These are phyloP conservation scores for Fusarium palustre DNA, from an alignment of 2,329 filamentous ascomycete genomes.

Conservation along the genomic window DNA sequence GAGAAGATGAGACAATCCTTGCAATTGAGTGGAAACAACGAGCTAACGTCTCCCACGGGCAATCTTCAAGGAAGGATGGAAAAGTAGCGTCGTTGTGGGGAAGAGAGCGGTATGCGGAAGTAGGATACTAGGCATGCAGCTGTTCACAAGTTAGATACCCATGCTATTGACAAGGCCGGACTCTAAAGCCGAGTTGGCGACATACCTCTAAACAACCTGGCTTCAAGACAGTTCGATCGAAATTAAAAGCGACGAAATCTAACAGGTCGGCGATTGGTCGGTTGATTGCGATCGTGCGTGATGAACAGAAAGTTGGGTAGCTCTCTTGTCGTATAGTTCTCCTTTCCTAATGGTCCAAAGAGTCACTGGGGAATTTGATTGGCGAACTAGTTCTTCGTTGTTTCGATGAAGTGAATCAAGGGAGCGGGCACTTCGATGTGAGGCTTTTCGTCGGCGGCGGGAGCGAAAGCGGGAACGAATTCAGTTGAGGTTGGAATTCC, in stretches of 20 bases:
- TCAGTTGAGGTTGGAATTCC: constrained; percentile 53
- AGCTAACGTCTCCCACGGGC: constrained; percentile 73
- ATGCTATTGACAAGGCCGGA: neutral
- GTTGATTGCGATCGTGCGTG: constrained; percentile 15
- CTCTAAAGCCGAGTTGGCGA: constrained; percentile 4
- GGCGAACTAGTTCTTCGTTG: constrained; percentile 40
- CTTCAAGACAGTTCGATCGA: constrained; percentile 21
- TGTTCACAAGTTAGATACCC: constrained; percentile 48
- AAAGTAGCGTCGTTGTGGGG: constrained; percentile 59
- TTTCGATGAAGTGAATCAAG: constrained; percentile 43
- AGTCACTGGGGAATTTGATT: constrained; percentile 42
- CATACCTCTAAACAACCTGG: constrained; percentile 46
- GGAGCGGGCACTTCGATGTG: constrained; percentile 48
- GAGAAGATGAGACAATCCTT: constrained; percentile 59
- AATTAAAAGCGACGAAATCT: constrained; percentile 16
- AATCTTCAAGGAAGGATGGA: constrained; percentile 57
- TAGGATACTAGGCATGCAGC: constrained; percentile 54
- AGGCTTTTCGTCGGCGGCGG: constrained; percentile 36
- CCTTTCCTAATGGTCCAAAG: constrained; percentile 46
- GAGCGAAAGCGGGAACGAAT: constrained; percentile 31
- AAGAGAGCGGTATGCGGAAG: constrained; percentile 52
- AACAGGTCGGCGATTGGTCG: constrained; percentile 8
- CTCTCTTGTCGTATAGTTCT: constrained; percentile 27
- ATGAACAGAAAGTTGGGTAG: constrained; percentile 26
- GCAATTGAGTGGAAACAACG: constrained; percentile 68